A percentile compares a stretch with the other conserved stretches of the same genome.
Conservation (phyloP, 192 early-diverging fungal species). For the Dissophora globulifera region DNA sequence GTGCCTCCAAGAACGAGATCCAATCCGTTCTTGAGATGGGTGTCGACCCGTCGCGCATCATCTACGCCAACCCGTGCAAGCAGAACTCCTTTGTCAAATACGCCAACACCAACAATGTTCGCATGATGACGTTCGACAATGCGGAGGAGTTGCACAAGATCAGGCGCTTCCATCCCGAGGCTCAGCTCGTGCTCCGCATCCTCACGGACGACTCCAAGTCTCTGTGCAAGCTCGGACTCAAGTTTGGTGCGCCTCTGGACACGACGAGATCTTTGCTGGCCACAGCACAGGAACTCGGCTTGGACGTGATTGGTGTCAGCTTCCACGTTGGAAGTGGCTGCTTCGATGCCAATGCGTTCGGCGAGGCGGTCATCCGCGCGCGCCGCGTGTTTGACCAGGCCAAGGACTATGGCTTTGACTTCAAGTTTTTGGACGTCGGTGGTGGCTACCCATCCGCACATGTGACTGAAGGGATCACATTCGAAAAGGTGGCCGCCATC, state of each 20-base stretch:
- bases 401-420: constrained; percentile 75
- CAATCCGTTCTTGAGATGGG: constrained; percentile 80
- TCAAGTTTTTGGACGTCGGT: constrained; percentile 85
- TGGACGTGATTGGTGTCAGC: constrained; percentile 89
- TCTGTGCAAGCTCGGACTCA: constrained; percentile 91
- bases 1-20: constrained; percentile 96
- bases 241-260: constrained; percentile 92
- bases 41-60: constrained; percentile 79
- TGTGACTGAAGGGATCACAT: constrained; percentile 80
- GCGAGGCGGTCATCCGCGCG: constrained; percentile 88
- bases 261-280: constrained; percentile 73
- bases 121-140: constrained; percentile 99
- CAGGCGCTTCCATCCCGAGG: constrained; percentile 80
- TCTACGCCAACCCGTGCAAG: constrained; percentile 99
- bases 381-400: constrained; percentile 91
- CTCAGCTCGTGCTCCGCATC: constrained; percentile 93
- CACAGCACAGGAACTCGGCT: constrained; percentile 79
- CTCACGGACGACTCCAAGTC: constrained; percentile 95
- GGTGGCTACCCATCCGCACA: constrained; percentile 95
- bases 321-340: constrained; percentile 99
- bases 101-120: constrained; percentile 78
- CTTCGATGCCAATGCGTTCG: constrained; percentile 88
- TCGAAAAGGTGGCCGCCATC: constrained; percentile 82
- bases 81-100: constrained; percentile 93
- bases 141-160: constrained; percentile 97